Evolutionary conservation across 805 yeast species (phyloP).

Genomic region (Zygotorulaspora chibaensis): DNA sequence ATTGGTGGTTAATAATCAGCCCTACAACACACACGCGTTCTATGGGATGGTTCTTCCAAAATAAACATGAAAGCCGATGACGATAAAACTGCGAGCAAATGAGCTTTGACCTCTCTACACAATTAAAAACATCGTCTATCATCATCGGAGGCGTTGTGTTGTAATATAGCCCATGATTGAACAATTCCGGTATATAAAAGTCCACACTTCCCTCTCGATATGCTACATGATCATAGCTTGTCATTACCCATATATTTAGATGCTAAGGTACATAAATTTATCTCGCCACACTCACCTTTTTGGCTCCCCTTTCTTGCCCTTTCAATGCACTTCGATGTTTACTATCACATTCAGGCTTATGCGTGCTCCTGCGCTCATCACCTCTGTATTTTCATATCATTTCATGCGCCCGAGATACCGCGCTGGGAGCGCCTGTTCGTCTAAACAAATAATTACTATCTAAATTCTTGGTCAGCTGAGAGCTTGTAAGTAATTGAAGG

Average conservation of each 20-base stretch:
- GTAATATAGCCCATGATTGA: slow-evolving; percentile 29
- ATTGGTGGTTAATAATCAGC: slow-evolving; percentile 29
- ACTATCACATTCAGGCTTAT: neutral
- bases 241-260: slow-evolving; percentile 7
- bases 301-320: neutral
- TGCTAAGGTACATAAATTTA: neutral
- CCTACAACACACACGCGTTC: slow-evolving; percentile 37
- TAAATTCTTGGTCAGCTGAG: too few relatives aligned
- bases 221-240: slow-evolving; percentile 19
- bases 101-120: slow-evolving; percentile 8
- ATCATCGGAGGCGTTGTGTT: slow-evolving; percentile 7
- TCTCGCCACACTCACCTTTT: neutral
- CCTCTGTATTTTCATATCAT: too few relatives aligned
- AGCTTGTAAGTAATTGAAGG: too few relatives aligned
- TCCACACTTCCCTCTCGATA: slow-evolving; percentile 23
- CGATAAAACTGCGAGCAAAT: slow-evolving; percentile 11
- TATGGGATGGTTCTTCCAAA: slow-evolving; percentile 44
- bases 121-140: slow-evolving; percentile 8
- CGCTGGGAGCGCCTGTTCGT: too few relatives aligned
- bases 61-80: slow-evolving; percentile 16
- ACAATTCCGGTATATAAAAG: slow-evolving; percentile 37
- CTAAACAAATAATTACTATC: too few relatives aligned
- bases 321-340: slow-evolving; percentile 2
- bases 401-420: too few relatives aligned
- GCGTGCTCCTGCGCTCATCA: too few relatives aligned